Evolutionary conservation across 495 filamentous ascomycete species (phyloP), one percentile per base, ranked within the genome.

Genomic region (Neurospora sp.): DNA sequence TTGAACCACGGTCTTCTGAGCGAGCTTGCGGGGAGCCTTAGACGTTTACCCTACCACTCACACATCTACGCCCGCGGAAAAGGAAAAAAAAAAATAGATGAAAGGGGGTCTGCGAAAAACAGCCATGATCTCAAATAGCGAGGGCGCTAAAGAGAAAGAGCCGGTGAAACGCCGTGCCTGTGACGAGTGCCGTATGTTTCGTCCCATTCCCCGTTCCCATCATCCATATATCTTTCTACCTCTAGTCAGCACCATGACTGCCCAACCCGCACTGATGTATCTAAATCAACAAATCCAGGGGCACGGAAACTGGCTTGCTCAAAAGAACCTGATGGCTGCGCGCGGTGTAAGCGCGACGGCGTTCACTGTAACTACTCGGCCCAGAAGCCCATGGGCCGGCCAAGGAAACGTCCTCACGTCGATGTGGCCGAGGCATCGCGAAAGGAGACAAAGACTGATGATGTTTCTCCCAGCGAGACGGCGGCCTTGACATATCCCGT

Each of bases 351-450:
- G 62, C 78, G 82, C 28, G 88, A 91, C 73, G 80, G 83, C 73
- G 83, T 88, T 69, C 59, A 76, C 42, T 91, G 89, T 78, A 80
- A 85, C 76, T 91, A 90, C 77, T 90, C 89, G 6, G 77, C 83
- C 24, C 87, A 88, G 77, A 90, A 91, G 78, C 85, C 82, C 28
- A 91, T 91, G 89, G 89, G 89, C 21, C 78, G 89, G 73, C 89
- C 89, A 24, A 76, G 88, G 69, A 91, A 91, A 77, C 82, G 87
- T 54, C 82, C 83, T 28, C 83, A 82, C 70, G 77, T 82, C 36
- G 82, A 86, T 39, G 70, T 78, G 5, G 74, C 45, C 62, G 43
- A 72, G 70, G 37, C 71, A 71, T 42, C 42, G 15, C n/a, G 37
- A 54, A 71, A 70, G 59, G 40, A 70, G 45, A 24, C 69, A 69